Evolutionary conservation across 164 flowering plant species (phyloP), one percentile per base, ranked within the genome.

Genomic region (Stephania cephalantha): DNA sequence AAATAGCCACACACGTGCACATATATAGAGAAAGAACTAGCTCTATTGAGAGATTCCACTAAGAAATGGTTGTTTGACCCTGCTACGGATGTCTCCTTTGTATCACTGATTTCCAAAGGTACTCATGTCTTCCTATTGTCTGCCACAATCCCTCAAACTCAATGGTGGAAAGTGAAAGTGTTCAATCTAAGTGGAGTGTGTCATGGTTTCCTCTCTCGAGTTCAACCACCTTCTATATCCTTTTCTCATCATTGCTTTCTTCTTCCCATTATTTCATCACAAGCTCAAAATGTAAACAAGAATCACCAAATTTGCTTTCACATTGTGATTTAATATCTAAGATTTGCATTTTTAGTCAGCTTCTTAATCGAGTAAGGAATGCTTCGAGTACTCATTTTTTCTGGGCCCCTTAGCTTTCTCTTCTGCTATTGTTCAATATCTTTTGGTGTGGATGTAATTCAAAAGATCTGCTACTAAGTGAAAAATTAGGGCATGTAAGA

Each of bases 11-110:
- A 35, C 42, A 35, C 42, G 42, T 35, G 42, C 42, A 35, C 42
- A 35, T 31, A 31, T 31, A 31, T 10, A 66, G 69, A 29, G 42
- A 88, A 8, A 48, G 31, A 66, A 35, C 8, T 11, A 88, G 8
- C 20, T 42, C 13, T 69, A 50, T 44, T 52, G 52, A 1, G 71
- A 69, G 52, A 69, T 44, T 69, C 71, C 52, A 69, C 52, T 44
- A 44, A 17, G 29, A 13, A 69, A 45, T 44, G 48, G 71, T 52
- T 69, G 11, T 20, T 69, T 69, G 71, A 69, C 71, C 46, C 44
- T 69, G 44, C 71, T 69, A 69, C 52, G 52, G 71, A 69, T 69
- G 22, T 44, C 71, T 18, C 71, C 52, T 18, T 44, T 4, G 69
- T 42, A 63, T 66, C 44, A 15, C 69, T 29, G 52, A 44, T 69